Conservation (phyloP, 2,329 filamentous ascomycete genomes). For the Aspergillus sp. region DNA sequence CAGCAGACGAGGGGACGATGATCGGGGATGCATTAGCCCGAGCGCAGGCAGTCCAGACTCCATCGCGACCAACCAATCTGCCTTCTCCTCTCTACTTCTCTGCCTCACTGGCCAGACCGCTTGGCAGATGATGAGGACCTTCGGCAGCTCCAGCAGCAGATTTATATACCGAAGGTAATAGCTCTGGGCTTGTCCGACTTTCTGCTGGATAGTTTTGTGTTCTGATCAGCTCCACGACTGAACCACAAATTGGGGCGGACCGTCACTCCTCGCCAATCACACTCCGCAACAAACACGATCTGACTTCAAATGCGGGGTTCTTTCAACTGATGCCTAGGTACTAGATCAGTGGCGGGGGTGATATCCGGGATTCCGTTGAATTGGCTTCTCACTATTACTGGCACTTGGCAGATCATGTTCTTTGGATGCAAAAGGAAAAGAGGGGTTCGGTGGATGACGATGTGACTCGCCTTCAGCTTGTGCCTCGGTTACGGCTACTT, state of each 20-base stretch:
- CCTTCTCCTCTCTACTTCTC: background rate
- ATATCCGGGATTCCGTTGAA: background rate
- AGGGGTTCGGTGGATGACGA: background rate
- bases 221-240: background rate
- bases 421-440: background rate
- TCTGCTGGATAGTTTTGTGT: background rate
- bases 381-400: background rate
- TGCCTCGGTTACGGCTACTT: background rate
- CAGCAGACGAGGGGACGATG: background rate
- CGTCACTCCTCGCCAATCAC: background rate
- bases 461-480: background rate
- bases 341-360: background rate
- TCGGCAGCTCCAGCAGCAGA: background rate
- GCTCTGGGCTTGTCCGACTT: background rate
- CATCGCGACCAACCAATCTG: background rate
- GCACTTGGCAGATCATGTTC: background rate
- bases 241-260: background rate
- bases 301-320: background rate
- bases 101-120: background rate
- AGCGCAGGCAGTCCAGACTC: background rate
- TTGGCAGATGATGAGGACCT: background rate
- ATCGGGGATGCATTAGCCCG: background rate
- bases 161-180: background rate
- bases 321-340: background rate
- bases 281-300: background rate